A percentile compares a stretch with the other conserved stretches of the same genome.
phyloP scores from a whole-genome alignment of 305 asterid species.

The Fraxinus angustifolia region DNA sequence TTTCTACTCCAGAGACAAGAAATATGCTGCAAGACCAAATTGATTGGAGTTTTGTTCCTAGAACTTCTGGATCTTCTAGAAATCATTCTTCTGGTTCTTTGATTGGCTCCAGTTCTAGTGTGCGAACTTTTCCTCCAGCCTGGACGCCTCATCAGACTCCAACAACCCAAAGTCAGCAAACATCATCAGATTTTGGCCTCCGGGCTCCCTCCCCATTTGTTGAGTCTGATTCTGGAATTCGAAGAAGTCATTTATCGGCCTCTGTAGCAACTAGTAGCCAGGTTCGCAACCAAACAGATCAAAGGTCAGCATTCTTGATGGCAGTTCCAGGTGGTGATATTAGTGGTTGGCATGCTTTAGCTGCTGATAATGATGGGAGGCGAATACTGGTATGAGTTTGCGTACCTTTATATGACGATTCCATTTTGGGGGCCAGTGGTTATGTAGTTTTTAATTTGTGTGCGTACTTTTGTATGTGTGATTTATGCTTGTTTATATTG shows the following conservation, averaged over 20 bases:
- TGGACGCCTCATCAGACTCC: conserved; percentile 54
- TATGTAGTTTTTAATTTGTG: conserved; percentile 5
- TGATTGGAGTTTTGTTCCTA: conserved; percentile 63
- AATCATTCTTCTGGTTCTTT: conserved; percentile 44
- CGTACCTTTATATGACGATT: neutral
- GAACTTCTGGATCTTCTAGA: conserved; percentile 45
- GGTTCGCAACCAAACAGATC: conserved; percentile 39
- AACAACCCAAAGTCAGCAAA: conserved; percentile 40
- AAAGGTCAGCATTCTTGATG: conserved; percentile 43
- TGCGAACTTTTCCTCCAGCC: conserved; percentile 35
- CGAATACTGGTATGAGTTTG: conserved; percentile 59
- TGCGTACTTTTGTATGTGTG: neutral
- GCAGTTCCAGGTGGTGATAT: conserved; percentile 48
- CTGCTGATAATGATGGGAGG: conserved; percentile 62
- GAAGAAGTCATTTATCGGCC: conserved; percentile 52
- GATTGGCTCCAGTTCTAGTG: conserved; percentile 35
- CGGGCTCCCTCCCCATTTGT: conserved; percentile 46
- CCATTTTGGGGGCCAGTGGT: neutral
- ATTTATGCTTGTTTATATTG: neutral
- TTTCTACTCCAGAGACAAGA: conserved; percentile 50
- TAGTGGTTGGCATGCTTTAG: conserved; percentile 56
- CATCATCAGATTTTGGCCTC: conserved; percentile 41
- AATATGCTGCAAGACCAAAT: conserved; percentile 47
- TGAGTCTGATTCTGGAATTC: conserved; percentile 52
- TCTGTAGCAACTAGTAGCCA: conserved; percentile 45